A percentile compares a stretch with the other conserved stretches of the same genome.
phyloP scores from a whole-genome alignment of 768 basidiomycete species.

The Lactarius tabidus region DNA sequence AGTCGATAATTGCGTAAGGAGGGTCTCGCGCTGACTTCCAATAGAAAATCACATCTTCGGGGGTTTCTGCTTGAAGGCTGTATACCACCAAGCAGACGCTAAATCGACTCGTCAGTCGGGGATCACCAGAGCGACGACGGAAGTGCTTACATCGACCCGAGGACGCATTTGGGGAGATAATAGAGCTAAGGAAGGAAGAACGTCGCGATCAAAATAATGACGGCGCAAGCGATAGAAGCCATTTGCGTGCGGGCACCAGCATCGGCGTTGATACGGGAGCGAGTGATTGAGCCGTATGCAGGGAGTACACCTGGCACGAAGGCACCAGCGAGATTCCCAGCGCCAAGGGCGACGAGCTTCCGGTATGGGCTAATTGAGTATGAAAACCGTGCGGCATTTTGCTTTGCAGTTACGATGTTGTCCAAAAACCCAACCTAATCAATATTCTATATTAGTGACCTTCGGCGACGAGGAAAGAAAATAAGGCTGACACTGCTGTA shows the following conservation, averaged over 20 bases:
- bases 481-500: constrained; percentile 62
- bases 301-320: constrained; percentile 88
- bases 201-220: constrained; percentile 72
- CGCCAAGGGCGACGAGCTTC: constrained; percentile 90
- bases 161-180: constrained; percentile 84
- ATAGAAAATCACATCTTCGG: constrained; percentile 82
- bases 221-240: constrained; percentile 75
- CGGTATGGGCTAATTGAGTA: constrained; percentile 91
- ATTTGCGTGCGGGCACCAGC: constrained; percentile 88
- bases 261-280: constrained; percentile 87
- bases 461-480: background rate
- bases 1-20: background rate
- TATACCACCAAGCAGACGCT: constrained; percentile 86
- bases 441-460: background rate
- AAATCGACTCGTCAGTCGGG: background rate
- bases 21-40: constrained; percentile 54
- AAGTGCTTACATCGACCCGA: constrained; percentile 74
- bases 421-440: constrained; percentile 84
- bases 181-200: constrained; percentile 84
- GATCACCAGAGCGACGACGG: constrained; percentile 14
- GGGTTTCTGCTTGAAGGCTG: constrained; percentile 77
- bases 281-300: constrained; percentile 89
- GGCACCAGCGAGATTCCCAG: constrained; percentile 72
- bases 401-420: constrained; percentile 93
- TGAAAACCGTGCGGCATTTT: constrained; percentile 79